phyloP scores from a whole-genome alignment of 2,329 filamentous ascomycete genomes.

The Huntiella bhutanensis region DNA sequence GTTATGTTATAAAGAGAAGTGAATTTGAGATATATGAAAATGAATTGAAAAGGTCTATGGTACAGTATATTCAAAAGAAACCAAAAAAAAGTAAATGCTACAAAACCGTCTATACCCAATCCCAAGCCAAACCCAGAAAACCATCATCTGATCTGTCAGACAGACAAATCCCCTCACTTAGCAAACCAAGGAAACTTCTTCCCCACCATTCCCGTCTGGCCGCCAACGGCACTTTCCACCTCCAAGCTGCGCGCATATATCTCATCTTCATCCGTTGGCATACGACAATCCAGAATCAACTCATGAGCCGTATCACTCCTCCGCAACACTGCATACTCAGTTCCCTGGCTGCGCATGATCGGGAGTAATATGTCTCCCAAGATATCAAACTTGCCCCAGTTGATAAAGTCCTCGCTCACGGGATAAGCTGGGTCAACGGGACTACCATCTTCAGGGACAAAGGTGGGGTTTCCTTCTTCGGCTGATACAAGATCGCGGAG shows the following conservation, averaged over 20 bases:
- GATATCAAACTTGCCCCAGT: slow-evolving; percentile 97
- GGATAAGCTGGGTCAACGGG: slow-evolving; percentile 16
- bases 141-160: not conserved
- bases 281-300: slow-evolving; percentile 62
- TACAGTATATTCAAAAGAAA: too few species aligned
- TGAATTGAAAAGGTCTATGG: too few species aligned
- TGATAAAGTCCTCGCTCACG: slow-evolving; percentile 43
- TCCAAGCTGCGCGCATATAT: slow-evolving; percentile 44
- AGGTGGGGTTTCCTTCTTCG: slow-evolving; percentile 80
- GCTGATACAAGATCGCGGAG: slow-evolving; percentile 78
- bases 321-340: slow-evolving; percentile 54
- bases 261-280: slow-evolving; percentile 71
- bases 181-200: slow-evolving; percentile 51
- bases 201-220: slow-evolving; percentile 22
- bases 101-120: slow-evolving; percentile 2
- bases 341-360: slow-evolving; percentile 79
- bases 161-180: slow-evolving; percentile 20
- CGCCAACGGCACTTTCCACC: slow-evolving; percentile 35
- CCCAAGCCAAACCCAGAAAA: not conserved
- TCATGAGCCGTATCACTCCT: slow-evolving; percentile 53
- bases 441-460: slow-evolving; percentile 43
- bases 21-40: too few species aligned
- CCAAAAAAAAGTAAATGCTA: not conserved
- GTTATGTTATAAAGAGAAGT: too few species aligned
- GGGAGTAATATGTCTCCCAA: slow-evolving; percentile 80